Base-by-base conservation (phyloP, 2,329 filamentous ascomycete genomes). In the Parastagonospora nodorum region DNA sequence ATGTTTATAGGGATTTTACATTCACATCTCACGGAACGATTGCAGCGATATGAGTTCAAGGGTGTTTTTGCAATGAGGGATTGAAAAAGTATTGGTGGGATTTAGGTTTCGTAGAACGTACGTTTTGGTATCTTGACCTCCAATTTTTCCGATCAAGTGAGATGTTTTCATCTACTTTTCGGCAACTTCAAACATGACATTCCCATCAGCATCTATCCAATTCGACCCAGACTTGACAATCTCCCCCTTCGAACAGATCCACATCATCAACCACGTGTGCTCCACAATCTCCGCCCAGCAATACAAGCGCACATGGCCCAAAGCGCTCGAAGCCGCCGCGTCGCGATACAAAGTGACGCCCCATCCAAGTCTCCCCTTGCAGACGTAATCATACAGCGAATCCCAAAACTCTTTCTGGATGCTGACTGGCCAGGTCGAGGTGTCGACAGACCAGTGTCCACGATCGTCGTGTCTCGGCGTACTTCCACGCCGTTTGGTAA, bases 281-380 rank as follows among this genome's bases (percentile, higher is more conserved):
- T 84, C 81, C 0, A 84, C 84, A 0, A 90, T 76, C 55, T 87
- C 82, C 0, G 89, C 92, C 87, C 89, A 96, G 65, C 89, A 90
- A 67, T 89, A 94, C 1, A 93, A 71, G 30, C 85, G 82, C 2
- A 95, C 69, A 1, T 58, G 71, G 49, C 78, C 75, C 9, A 74
- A 55, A 9, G 55, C 43, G 10, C 47, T 35, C 8, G 37, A n/a
- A 36, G 45, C 49, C 12, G 45, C 30, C 14, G 58, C 39, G 7
- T 70, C 69, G 55, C 80, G 75, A 72, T 63, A 57, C 39, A 73
- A 85, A 76, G 82, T 85, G 1, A 88, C 79, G 2, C 86, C 85
- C 88, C 88, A 91, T 2, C 88, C 88, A 0, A 83, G 81, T 16
- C 78, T 74, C 0, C 85, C 85, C 24, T 76, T 77, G 5, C 75